These are phyloP conservation scores for Heracleum sosnowskyi DNA, from an alignment of 129 eudicot genomes.

Conservation along the genomic window DNA sequence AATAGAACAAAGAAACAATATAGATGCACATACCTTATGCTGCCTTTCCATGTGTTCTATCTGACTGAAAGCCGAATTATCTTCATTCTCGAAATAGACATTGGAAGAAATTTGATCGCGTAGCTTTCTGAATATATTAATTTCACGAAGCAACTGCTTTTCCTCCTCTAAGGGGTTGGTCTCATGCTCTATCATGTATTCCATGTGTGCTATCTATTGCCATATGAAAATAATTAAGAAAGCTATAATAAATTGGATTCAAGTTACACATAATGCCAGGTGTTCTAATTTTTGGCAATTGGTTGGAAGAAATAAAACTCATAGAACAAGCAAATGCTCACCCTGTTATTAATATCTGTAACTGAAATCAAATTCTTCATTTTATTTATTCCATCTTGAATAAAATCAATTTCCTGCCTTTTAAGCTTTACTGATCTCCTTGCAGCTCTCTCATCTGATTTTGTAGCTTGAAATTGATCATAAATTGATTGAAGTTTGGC, in stretches of 20 bases:
- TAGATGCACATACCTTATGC: not conserved
- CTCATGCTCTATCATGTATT: not conserved
- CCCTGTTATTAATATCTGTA: conserved; percentile 51
- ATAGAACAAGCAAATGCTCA: conserved; percentile 20
- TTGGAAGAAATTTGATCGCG: not conserved
- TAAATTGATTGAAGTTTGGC: conserved; percentile 28
- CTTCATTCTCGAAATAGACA: not conserved
- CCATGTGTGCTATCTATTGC: not conserved
- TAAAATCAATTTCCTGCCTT: conserved; percentile 58
- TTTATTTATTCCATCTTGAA: conserved; percentile 44
- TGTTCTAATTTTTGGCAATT: not conserved
- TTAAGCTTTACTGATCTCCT: conserved; percentile 39
- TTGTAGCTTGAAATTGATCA: conserved; percentile 39
- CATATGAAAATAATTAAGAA: not conserved
- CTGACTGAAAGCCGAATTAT: not conserved
- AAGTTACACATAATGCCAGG: not conserved
- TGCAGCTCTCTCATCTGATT: conserved; percentile 40
- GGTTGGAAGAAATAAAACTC: not conserved
- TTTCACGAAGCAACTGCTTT: not conserved
- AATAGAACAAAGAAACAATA: not conserved
- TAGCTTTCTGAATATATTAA: not conserved
- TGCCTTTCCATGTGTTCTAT: not conserved
- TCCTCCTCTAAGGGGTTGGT: not conserved
- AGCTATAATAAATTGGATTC: not conserved
- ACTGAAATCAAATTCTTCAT: conserved; percentile 65